Percentiles rank a stretch among this genome's conserved stretches.
Evolutionary conservation across 1,284 basidiomycete species (phyloP).

Genomic region (Ustilago shanxiensis): DNA sequence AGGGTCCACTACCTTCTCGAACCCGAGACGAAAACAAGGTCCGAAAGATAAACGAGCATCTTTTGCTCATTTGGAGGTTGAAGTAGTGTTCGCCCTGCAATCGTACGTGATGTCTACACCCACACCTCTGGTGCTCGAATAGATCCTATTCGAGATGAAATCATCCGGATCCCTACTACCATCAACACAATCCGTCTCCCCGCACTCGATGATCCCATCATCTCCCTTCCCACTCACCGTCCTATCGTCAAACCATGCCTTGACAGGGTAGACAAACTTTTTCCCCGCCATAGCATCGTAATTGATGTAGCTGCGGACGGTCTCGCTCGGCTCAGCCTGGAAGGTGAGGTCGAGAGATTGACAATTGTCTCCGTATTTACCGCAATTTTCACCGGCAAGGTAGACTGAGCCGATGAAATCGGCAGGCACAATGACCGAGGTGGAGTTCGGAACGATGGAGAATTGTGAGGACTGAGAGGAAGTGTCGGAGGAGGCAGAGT

Average conservation of each 20-base stretch:
- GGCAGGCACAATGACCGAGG: slow-evolving; percentile 30
- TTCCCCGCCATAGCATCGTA: slow-evolving; percentile 32
- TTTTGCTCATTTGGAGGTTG: slow-evolving; percentile 8
- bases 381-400: slow-evolving; percentile 39
- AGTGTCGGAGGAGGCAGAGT: slow-evolving; percentile 22
- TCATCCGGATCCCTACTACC: slow-evolving; percentile 41
- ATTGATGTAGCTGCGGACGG: slow-evolving; percentile 36
- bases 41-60: too few relatives aligned
- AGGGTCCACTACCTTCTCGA: background rate
- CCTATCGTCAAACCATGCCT: slow-evolving; percentile 40
- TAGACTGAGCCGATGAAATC: slow-evolving; percentile 45
- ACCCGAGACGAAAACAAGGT: background rate
- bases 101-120: slow-evolving; percentile 41
- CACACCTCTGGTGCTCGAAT: slow-evolving; percentile 31
- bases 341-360: slow-evolving; percentile 43
- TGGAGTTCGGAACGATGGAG: background rate
- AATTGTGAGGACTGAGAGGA: slow-evolving; percentile 10
- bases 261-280: slow-evolving; percentile 39
- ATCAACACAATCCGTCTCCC: slow-evolving; percentile 21
- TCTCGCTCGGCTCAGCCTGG: slow-evolving; percentile 30
- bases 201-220: slow-evolving; percentile 23
- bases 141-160: slow-evolving; percentile 31
- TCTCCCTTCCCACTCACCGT: slow-evolving; percentile 13
- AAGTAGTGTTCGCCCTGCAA: slow-evolving; percentile 33
- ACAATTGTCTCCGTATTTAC: slow-evolving; percentile 34